phyloP scores from a whole-genome alignment of 1,284 basidiomycete species.

The Puccinia coronata region DNA sequence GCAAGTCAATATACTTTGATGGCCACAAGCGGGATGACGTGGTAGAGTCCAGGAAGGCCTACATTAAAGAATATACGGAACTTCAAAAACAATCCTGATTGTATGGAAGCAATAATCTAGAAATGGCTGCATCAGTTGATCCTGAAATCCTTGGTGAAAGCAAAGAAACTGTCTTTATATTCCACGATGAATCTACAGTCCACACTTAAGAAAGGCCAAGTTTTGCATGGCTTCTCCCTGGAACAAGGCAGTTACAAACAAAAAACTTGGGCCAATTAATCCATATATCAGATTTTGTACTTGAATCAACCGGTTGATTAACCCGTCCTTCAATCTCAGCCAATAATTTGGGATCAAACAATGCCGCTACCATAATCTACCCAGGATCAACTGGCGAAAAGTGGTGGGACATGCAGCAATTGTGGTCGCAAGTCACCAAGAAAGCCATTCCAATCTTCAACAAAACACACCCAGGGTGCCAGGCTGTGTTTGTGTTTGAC shows the following conservation, averaged over 20 bases:
- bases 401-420: constrained; percentile 22
- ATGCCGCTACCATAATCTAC: constrained; percentile 23
- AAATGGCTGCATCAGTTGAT: background rate
- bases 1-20: constrained; percentile 32
- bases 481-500: background rate
- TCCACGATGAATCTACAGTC: background rate
- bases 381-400: background rate
- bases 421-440: background rate
- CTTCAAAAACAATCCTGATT: background rate
- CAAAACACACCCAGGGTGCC: background rate
- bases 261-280: background rate
- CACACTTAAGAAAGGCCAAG: background rate
- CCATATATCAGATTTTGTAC: background rate
- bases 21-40: constrained; percentile 4
- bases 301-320: constrained; percentile 1
- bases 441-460: constrained; percentile 22
- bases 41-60: too few species aligned
- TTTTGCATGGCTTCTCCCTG: background rate
- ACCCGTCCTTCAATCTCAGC: background rate
- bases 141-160: background rate
- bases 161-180: constrained; percentile 2
- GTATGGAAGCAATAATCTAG: background rate
- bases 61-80: background rate
- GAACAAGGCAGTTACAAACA: too few species aligned
- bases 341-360: background rate